phyloP scores from a whole-genome alignment of 2,329 filamentous ascomycete species.

The Exophiala phaeomuriformis region DNA sequence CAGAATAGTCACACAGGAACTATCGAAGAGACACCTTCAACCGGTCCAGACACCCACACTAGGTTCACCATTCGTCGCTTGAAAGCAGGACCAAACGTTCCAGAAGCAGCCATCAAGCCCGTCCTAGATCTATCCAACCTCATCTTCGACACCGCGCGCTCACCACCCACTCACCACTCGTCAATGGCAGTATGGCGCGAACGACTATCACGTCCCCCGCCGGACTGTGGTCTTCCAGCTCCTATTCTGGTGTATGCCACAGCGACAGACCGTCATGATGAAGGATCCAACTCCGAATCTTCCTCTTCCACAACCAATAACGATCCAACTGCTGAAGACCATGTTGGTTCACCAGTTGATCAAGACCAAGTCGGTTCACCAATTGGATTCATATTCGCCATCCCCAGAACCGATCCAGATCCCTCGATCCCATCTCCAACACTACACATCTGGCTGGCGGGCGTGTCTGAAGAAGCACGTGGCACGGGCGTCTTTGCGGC shows the following conservation, averaged over 20 bases:
- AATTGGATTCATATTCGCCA: slow-evolving; percentile 10
- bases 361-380: slow-evolving; percentile 2
- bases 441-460: slow-evolving; percentile 13
- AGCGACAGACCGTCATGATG: not conserved
- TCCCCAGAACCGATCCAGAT: not conserved
- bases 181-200: slow-evolving; percentile 9
- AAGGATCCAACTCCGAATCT: not conserved
- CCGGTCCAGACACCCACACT: not conserved
- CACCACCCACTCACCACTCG: slow-evolving; percentile 6
- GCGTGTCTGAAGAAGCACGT: not conserved
- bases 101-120: not conserved
- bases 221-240: not conserved
- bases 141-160: slow-evolving; percentile 2
- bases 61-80: not conserved
- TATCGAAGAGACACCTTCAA: too few species aligned
- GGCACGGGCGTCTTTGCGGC: slow-evolving; percentile 10
- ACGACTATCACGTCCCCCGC: not conserved
- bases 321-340: not conserved
- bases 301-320: not conserved
- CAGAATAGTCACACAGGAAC: too few species aligned
- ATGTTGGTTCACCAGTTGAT: not conserved
- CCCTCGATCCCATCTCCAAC: not conserved
- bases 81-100: not conserved
- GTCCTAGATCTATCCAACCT: slow-evolving; percentile 2
- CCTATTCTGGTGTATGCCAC: slow-evolving; percentile 3